Evolutionary conservation across 345 rosid species (phyloP).

Genomic region (Pistacia atlantica): DNA sequence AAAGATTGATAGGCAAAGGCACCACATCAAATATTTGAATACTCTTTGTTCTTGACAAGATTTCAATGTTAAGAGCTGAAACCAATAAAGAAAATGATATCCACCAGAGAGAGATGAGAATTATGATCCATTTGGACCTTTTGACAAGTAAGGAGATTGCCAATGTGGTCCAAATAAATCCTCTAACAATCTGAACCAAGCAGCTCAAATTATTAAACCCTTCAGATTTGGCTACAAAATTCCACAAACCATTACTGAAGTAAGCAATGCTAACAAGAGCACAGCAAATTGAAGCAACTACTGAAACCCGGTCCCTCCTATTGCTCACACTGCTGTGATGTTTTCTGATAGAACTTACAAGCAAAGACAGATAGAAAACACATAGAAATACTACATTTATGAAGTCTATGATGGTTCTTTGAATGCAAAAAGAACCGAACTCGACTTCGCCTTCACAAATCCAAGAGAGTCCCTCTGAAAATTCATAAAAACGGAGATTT

Average conservation of each 20-base stretch:
- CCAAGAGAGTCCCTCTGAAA: conserved; percentile 55
- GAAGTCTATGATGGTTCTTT: conserved; percentile 54
- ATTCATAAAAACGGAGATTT: conserved; percentile 1
- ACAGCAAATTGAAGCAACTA: conserved; percentile 47
- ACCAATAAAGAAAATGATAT: conserved; percentile 47
- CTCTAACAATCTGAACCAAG: conserved; percentile 49
- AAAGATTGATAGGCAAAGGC: conserved; percentile 49
- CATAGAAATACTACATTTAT: conserved; percentile 54
- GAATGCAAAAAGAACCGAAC: conserved; percentile 52
- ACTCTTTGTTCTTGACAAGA: conserved; percentile 32
- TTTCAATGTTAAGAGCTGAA: conserved; percentile 43
- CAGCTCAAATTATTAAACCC: conserved; percentile 20
- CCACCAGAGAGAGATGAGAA: conserved; percentile 68
- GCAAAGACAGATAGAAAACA: conserved; percentile 54
- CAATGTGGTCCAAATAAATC: conserved; percentile 59
- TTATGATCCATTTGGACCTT: conserved; percentile 42
- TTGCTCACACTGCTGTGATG: conserved; percentile 1
- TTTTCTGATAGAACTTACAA: conserved; percentile 33
- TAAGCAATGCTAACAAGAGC: conserved; percentile 40
- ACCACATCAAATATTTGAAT: conserved; percentile 38
- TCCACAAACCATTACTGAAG: conserved; percentile 44
- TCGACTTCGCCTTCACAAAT: conserved; percentile 51
- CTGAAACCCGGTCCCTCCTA: conserved; percentile 45
- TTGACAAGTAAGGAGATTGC: conserved; percentile 61
- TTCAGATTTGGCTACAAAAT: conserved; percentile 21